A percentile compares a stretch with the other conserved stretches of the same genome.
These are phyloP conservation scores for Tephrocybe rancida DNA, from an alignment of 768 basidiomycete genomes.

Conservation along the genomic window DNA sequence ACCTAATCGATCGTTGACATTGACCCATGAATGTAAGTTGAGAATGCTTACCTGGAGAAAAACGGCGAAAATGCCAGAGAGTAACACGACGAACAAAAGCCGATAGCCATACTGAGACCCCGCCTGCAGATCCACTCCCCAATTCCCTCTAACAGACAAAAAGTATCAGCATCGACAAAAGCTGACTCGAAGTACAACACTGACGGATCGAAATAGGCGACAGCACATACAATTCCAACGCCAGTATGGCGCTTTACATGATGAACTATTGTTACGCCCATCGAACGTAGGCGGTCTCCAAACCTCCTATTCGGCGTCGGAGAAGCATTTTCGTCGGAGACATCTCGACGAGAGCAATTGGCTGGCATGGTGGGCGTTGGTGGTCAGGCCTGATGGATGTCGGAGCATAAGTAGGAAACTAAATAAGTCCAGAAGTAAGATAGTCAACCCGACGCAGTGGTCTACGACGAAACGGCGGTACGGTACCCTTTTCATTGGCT, in stretches of 20 bases:
- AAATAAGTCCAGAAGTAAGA: constrained; percentile 28
- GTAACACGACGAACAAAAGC: constrained; percentile 81
- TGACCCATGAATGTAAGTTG: background rate
- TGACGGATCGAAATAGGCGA: constrained; percentile 89
- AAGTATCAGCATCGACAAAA: background rate
- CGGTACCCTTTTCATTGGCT: constrained; percentile 32
- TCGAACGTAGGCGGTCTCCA: constrained; percentile 30
- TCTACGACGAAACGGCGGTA: constrained; percentile 40
- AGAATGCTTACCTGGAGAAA: constrained; percentile 66
- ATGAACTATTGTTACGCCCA: constrained; percentile 35
- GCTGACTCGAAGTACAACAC: constrained; percentile 28
- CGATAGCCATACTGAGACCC: constrained; percentile 86
- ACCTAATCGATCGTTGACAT: constrained; percentile 41
- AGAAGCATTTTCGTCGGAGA: background rate
- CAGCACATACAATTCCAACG: constrained; percentile 84
- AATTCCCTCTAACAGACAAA: constrained; percentile 65
- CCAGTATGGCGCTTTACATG: constrained; percentile 73
- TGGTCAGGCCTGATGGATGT: constrained; percentile 2
- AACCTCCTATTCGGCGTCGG: constrained; percentile 6
- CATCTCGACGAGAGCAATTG: constrained; percentile 7
- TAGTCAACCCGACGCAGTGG: constrained; percentile 42
- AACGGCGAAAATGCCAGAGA: constrained; percentile 82
- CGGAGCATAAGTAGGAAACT: constrained; percentile 26
- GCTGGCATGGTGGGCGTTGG: constrained; percentile 29
- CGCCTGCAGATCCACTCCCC: constrained; percentile 89